These are phyloP conservation scores for Clonostachys rhizophaga DNA, from an alignment of 2,329 filamentous ascomycete genomes.

Conservation along the genomic window DNA sequence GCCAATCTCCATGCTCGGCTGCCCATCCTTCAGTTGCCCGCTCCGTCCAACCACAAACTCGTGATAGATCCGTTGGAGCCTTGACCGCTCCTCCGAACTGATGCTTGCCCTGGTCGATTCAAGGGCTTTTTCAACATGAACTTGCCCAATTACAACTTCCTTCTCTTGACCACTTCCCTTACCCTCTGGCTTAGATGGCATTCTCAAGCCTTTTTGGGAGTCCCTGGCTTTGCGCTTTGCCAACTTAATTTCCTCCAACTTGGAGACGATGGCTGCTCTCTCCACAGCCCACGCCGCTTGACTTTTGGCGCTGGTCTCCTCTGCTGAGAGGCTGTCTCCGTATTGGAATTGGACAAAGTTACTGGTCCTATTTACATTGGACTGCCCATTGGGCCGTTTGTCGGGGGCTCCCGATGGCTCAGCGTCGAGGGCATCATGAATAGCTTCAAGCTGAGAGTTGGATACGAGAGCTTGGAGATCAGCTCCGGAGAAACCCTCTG, in stretches of 20 bases:
- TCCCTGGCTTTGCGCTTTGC: conserved; percentile 48
- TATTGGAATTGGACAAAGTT: conserved; percentile 84
- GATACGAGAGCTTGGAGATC: conserved; percentile 94
- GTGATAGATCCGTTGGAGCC: conserved; percentile 76
- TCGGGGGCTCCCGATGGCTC: conserved; percentile 31
- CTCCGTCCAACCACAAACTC: conserved; percentile 93
- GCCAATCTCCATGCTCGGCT: conserved; percentile 87
- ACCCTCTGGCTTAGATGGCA: conserved; percentile 4
- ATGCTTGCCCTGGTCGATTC: conserved; percentile 78
- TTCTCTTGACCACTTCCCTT: conserved; percentile 32
- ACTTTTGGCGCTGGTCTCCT: conserved; percentile 43
- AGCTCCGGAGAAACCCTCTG: conserved; percentile 88
- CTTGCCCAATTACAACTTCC: conserved; percentile 81
- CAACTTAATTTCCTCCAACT: conserved; percentile 74
- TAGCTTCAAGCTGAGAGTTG: conserved; percentile 94
- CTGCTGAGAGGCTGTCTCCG: conserved; percentile 37
- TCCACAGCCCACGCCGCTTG: conserved; percentile 61
- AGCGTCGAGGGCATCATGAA: conserved; percentile 78
- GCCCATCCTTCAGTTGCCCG: conserved; percentile 91
- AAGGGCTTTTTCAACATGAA: conserved; percentile 75
- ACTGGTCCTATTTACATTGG: conserved; percentile 21
- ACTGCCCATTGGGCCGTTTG: conserved; percentile 23
- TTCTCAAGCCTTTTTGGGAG: conserved; percentile 8
- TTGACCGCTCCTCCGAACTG: conserved; percentile 67
- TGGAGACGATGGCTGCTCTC: conserved; percentile 73